Evolutionary conservation across 169 alveolate species (phyloP).

Genomic region (Fabrea salina): DNA sequence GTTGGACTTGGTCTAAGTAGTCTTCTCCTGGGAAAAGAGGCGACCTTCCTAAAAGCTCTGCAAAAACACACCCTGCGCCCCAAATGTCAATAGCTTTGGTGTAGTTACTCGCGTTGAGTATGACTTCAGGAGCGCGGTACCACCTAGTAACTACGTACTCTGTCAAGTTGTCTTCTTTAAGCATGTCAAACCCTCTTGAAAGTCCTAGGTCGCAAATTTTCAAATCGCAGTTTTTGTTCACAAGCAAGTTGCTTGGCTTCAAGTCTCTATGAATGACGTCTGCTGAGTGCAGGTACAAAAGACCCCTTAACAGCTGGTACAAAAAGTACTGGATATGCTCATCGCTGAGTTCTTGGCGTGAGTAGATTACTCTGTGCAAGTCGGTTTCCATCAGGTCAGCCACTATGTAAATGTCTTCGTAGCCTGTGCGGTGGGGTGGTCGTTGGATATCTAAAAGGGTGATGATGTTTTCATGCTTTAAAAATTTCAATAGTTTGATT

Average conservation of each 20-base stretch:
- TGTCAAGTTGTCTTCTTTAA: too few species aligned
- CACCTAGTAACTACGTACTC: conserved; percentile 83
- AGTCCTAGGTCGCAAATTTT: conserved; percentile 80
- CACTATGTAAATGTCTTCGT: conserved; percentile 87
- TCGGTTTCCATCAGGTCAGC: conserved; percentile 84
- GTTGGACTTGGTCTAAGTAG: conserved; percentile 87
- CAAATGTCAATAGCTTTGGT: conserved; percentile 91
- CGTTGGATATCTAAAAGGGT: conserved; percentile 68
- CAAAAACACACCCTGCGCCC: conserved; percentile 94
- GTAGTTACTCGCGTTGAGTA: conserved; percentile 82
- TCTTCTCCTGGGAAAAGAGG: conserved; percentile 92
- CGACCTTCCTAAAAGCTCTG: conserved; percentile 86
- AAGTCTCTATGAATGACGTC: conserved; percentile 78
- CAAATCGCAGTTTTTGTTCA: conserved; percentile 72
- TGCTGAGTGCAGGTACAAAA: conserved; percentile 81
- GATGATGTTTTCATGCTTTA: conserved; percentile 84
- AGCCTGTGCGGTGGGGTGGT: conserved; percentile 79
- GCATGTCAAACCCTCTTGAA: conserved; percentile 77
- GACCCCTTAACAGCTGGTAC: conserved; percentile 81
- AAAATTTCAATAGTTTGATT: conserved; percentile 79
- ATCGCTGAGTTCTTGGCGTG: conserved; percentile 72
- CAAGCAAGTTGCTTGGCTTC: conserved; percentile 73
- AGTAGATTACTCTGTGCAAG: conserved; percentile 77
- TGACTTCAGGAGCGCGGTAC: conserved; percentile 91
- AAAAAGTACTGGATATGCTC: conserved; percentile 85